Evolutionary conservation across 345 rosid genomes (phyloP).

Genomic region (Eucalyptus grandis): DNA sequence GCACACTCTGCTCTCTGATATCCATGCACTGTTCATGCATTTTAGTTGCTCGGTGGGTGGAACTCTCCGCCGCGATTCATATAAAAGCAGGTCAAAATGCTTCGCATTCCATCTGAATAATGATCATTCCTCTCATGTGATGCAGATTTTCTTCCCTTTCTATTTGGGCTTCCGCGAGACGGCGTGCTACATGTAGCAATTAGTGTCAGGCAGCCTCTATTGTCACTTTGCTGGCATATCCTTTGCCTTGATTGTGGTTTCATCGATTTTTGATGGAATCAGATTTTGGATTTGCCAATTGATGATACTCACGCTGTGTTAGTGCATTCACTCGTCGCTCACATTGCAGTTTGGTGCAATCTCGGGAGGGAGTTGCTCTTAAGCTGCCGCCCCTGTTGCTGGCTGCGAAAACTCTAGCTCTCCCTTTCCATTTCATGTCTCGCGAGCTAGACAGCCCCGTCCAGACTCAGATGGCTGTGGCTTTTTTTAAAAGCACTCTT

Average conservation of each 20-base stretch:
- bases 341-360: slow-evolving; percentile 20
- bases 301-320: slow-evolving; percentile 13
- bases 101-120: neutral
- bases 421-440: no score
- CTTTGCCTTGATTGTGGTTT: neutral
- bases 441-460: no score
- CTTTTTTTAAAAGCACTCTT: no score
- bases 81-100: neutral
- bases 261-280: neutral
- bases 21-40: neutral
- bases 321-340: slow-evolving; percentile 1
- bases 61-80: neutral
- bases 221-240: neutral
- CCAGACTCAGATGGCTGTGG: no score
- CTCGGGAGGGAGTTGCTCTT: no score
- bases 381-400: no score
- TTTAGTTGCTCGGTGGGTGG: neutral
- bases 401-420: no score
- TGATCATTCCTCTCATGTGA: neutral
- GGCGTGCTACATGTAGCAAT: neutral
- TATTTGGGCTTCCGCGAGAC: neutral
- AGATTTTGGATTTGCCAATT: slow-evolving; percentile 12
- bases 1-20: neutral
- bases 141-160: neutral
- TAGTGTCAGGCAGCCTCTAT: neutral